Percentiles rank a stretch among this genome's conserved stretches.
phyloP scores from a whole-genome alignment of 805 yeast genomes.

The Wickerhamiella bombiphila region DNA sequence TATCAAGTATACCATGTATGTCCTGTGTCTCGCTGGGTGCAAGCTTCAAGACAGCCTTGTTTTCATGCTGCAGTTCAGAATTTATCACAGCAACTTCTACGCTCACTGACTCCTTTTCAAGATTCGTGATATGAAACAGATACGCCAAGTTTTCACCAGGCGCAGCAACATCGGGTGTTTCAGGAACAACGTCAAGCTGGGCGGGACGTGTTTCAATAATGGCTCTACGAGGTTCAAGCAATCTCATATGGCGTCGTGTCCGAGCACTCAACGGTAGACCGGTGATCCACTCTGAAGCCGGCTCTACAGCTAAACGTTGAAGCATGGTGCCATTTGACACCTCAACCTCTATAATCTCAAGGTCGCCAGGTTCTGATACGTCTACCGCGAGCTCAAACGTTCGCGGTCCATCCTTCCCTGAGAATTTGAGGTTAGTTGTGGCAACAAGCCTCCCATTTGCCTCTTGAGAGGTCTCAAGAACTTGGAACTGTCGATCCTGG shows the following conservation, averaged over 20 bases:
- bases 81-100: slow-evolving; percentile 8
- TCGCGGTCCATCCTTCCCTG: slow-evolving; percentile 8
- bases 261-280: slow-evolving; percentile 2
- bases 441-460: slow-evolving; percentile 1
- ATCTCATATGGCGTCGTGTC: slow-evolving; percentile 6
- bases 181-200: slow-evolving; percentile 11
- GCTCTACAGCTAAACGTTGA: slow-evolving; percentile 8
- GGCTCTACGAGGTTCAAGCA: slow-evolving; percentile 4
- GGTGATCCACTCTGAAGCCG: slow-evolving; percentile 7
- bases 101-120: slow-evolving; percentile 18
- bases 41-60: background rate
- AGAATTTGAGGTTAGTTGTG: slow-evolving; percentile 13
- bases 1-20: slow-evolving; percentile 3
- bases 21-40: background rate
- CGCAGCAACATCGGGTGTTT: slow-evolving; percentile 14
- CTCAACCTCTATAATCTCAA: slow-evolving; percentile 12
- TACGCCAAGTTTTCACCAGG: slow-evolving; percentile 18
- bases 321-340: slow-evolving; percentile 5
- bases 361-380: slow-evolving; percentile 19
- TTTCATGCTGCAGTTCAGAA: background rate
- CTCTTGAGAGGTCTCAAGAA: background rate
- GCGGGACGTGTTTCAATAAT: slow-evolving; percentile 22
- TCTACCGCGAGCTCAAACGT: slow-evolving; percentile 19
- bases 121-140: slow-evolving; percentile 13
- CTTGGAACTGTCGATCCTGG: background rate